Base-by-base conservation (phyloP, 176 grass and related monocot genomes). In the Oryza meridionalis region DNA sequence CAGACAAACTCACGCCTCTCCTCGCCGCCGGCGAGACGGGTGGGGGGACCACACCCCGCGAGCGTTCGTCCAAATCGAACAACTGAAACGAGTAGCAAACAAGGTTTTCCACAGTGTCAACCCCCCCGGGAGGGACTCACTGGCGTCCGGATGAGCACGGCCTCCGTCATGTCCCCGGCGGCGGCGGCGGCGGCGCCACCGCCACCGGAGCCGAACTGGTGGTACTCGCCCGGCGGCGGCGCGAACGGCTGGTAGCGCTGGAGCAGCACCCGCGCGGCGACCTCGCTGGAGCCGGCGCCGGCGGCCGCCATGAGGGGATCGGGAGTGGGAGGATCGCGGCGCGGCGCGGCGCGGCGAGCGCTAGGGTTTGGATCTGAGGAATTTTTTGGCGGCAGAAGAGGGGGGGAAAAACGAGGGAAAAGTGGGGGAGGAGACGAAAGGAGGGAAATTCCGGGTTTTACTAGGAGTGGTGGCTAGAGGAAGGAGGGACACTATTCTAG, bases 391-490 rank as follows among this genome's bases (percentile, higher is more conserved):
- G 61, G 77, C 51, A 80, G 40, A 43, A 43, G 42, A 10, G 8
- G 40, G 26, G 67, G 68, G n/a, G 5, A 9, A 72, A 86, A 77
- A 77, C 73, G 78, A 82, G 88, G 84, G 84, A 90, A 90, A 84
- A 65, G 53, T n/a, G 19, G 44, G 55, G 19, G n/a, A 62, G 67
- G 73, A 70, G 11, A 76, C 71, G 80, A 82, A 90, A 73, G 80
- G 84, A 90, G 84, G 88, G 88, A 90, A 90, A 87, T 86, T 79
- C 80, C 77, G 73, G 75, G 75, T 79, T 90, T 90, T 83, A 26
- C 49, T 72, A 24, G 6, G 53, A 69, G 19, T 43, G 13, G 46
- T 12, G 13, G 46, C 46, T 15, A 15, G 46, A 75, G 37, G 64
- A 29, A 27, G 53, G 47, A 49, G 24, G 19, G 24, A 13, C 22